Conservation (phyloP, 805 yeast genomes). For the Blastobotrys peoriensis region DNA sequence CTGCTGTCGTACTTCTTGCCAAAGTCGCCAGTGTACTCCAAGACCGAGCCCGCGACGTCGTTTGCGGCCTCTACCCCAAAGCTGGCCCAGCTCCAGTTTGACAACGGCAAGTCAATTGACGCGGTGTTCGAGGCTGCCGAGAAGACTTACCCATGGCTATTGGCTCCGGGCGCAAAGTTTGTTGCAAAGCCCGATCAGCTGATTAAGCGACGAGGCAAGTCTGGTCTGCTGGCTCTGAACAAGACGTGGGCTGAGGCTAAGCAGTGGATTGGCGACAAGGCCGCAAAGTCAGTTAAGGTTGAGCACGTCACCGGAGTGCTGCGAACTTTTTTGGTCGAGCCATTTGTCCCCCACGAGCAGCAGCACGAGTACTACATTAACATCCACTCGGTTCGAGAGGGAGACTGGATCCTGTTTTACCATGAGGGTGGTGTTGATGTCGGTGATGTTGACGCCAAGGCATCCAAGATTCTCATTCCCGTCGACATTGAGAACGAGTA, state of each 20-base stretch:
- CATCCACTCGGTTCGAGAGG: constrained; percentile 43
- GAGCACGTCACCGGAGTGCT: constrained; percentile 37
- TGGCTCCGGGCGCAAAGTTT: constrained; percentile 32
- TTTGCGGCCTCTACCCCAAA: constrained; percentile 32
- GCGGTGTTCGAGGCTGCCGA: constrained; percentile 34
- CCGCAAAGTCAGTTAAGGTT: constrained; percentile 35
- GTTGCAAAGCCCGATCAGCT: constrained; percentile 44
- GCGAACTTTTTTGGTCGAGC: constrained; percentile 40
- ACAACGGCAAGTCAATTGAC: constrained; percentile 27
- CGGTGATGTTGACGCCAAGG: constrained; percentile 43
- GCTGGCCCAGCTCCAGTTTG: constrained; percentile 34
- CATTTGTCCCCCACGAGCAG: constrained; percentile 44
- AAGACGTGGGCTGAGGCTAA: constrained; percentile 39
- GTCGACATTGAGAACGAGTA: constrained; percentile 36
- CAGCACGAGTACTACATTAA: constrained; percentile 42
- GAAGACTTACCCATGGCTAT: constrained; percentile 37
- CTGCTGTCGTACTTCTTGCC: constrained; percentile 37
- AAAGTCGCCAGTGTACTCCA: constrained; percentile 34
- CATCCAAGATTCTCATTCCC: constrained; percentile 37
- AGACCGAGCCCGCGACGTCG: constrained; percentile 26
- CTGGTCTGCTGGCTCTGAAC: constrained; percentile 39
- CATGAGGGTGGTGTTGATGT: constrained; percentile 46
- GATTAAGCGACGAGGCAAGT: constrained; percentile 42
- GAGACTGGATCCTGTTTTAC: constrained; percentile 42
- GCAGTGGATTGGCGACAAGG: constrained; percentile 40